Evolutionary conservation across 108 stramenopile genomes (phyloP).

Genomic region (Pinguiococcus pyrenoidosus): DNA sequence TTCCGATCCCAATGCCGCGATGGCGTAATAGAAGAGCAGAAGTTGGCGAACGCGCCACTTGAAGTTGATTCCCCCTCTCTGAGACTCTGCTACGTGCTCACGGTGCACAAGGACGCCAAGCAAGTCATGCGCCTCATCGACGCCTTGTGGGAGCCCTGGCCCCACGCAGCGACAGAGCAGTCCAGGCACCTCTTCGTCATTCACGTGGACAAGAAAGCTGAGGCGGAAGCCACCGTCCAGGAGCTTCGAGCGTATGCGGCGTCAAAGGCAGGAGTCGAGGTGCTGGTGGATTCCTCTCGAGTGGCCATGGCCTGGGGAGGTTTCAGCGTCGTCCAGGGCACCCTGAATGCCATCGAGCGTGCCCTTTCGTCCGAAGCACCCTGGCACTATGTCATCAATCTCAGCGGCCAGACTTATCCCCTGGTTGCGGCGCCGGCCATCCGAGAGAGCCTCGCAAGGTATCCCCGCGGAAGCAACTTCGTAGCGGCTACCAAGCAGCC

Average conservation of each 20-base stretch:
- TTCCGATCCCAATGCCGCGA: too few relatives aligned
- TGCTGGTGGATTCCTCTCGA: slow-evolving; percentile 36
- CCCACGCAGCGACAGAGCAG: background rate
- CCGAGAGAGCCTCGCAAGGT: slow-evolving; percentile 53
- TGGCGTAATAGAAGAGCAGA: too few relatives aligned
- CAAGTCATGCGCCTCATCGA: slow-evolving; percentile 66
- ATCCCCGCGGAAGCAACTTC: slow-evolving; percentile 69
- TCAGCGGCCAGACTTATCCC: slow-evolving; percentile 77
- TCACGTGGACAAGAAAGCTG: slow-evolving; percentile 73
- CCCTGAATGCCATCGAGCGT: slow-evolving; percentile 51
- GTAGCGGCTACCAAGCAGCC: slow-evolving; percentile 55
- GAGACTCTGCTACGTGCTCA: slow-evolving; percentile 58
- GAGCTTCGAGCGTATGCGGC: slow-evolving; percentile 23
- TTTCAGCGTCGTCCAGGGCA: slow-evolving; percentile 81
- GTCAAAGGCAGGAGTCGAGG: slow-evolving; percentile 1
- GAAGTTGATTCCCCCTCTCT: too few relatives aligned
- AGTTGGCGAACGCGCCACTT: too few relatives aligned
- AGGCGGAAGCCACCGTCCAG: slow-evolving; percentile 43
- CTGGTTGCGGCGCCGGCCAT: slow-evolving; percentile 72
- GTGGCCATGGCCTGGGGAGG: slow-evolving; percentile 88
- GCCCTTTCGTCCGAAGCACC: slow-evolving; percentile 28
- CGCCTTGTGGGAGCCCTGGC: slow-evolving; percentile 37
- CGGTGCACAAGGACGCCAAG: slow-evolving; percentile 62
- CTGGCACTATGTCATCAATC: slow-evolving; percentile 52
- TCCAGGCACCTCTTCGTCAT: slow-evolving; percentile 48